Evolutionary conservation across 352 stramenopile species (phyloP).

Genomic region (Stramenopiles sp.): DNA sequence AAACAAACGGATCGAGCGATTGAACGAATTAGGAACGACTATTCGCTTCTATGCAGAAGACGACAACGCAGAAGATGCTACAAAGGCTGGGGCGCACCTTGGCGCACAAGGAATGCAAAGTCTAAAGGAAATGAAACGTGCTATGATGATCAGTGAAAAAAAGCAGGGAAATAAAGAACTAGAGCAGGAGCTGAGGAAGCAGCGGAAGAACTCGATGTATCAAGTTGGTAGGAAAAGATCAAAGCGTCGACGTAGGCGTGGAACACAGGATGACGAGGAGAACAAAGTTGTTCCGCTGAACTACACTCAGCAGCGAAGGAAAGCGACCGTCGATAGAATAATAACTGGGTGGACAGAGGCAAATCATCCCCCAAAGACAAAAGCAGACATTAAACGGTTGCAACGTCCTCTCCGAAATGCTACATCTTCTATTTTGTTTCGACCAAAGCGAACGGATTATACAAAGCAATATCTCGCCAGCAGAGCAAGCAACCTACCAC

Average conservation of each 20-base stretch:
- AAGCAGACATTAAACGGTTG: background rate
- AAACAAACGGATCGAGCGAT: background rate
- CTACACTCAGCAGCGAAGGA: background rate
- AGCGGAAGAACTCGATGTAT: background rate
- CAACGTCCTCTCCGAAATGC: background rate
- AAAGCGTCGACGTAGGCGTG: background rate
- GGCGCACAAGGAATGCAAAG: background rate
- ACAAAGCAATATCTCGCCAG: background rate
- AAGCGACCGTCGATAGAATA: background rate
- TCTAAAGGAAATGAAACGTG: background rate
- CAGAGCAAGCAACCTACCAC: background rate
- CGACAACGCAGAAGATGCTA: background rate
- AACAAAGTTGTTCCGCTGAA: background rate
- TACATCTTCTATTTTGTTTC: background rate
- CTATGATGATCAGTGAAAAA: background rate
- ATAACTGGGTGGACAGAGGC: background rate
- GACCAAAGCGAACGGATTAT: background rate
- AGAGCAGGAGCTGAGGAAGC: background rate
- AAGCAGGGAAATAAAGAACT: background rate
- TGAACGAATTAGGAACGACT: background rate
- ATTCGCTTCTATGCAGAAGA: constrained; percentile 1
- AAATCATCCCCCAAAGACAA: background rate
- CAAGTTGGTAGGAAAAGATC: background rate
- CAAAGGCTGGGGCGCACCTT: background rate
- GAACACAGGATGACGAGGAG: background rate